phyloP scores from a whole-genome alignment of 495 filamentous ascomycete genomes.

The Tuber melanosporum region DNA sequence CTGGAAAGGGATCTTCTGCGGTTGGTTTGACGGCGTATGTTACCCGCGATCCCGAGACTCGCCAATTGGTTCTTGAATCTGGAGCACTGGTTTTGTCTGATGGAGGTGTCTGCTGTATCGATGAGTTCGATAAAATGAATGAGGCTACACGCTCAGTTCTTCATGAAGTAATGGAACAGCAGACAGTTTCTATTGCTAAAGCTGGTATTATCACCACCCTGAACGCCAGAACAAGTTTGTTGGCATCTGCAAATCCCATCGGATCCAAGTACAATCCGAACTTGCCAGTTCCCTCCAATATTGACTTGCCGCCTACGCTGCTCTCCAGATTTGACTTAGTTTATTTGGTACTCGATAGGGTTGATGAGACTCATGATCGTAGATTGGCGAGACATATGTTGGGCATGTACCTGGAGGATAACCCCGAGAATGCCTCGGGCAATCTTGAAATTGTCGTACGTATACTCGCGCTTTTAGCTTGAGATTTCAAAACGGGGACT shows the following conservation, averaged over 20 bases:
- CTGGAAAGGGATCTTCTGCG: conserved; percentile 92
- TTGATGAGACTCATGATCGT: conserved; percentile 82
- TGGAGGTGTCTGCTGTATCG: conserved; percentile 96
- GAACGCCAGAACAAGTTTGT: conserved; percentile 87
- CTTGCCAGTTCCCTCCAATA: conserved; percentile 92
- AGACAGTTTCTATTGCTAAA: conserved; percentile 97
- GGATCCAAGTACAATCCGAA: conserved; percentile 95
- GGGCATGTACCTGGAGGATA: conserved; percentile 94
- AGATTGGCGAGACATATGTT: conserved; percentile 85
- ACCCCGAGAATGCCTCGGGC: conserved; percentile 71
- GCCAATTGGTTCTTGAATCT: conserved; percentile 92
- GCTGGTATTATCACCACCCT: conserved; percentile 97
- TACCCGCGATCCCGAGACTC: conserved; percentile 87
- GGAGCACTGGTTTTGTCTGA: conserved; percentile 92
- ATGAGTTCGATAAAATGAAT: conserved; percentile 99
- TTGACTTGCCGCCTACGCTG: conserved; percentile 90
- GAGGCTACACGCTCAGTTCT: conserved; percentile 91
- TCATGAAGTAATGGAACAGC: conserved; percentile 99
- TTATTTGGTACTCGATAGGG: conserved; percentile 88
- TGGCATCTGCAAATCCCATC: conserved; percentile 96
- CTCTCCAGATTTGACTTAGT: conserved; percentile 94
- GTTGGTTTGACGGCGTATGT: conserved; percentile 99
- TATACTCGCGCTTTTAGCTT: neutral
- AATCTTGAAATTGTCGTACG: conserved; percentile 26
- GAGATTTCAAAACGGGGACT: neutral